phyloP scores from a whole-genome alignment of 2,329 filamentous ascomycete genomes.

The Penicillium sp. region DNA sequence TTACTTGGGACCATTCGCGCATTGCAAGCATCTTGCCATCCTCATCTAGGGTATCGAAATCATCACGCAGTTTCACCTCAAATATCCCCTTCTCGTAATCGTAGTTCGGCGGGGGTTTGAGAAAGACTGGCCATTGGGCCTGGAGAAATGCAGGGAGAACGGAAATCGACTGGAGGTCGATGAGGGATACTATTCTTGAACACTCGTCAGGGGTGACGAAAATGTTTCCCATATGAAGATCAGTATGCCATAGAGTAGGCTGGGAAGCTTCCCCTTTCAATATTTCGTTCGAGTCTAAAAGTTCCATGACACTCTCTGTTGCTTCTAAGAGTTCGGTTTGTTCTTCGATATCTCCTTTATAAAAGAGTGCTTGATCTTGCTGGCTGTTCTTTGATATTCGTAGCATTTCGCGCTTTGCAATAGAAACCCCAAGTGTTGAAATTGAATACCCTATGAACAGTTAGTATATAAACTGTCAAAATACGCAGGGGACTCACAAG shows the following conservation, averaged over 20 bases:
- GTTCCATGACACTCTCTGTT: slow-evolving; percentile 10
- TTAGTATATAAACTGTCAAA: slow-evolving; percentile 7
- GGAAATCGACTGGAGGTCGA: slow-evolving; percentile 26
- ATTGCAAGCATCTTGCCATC: slow-evolving; percentile 14
- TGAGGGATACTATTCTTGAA: slow-evolving; percentile 20
- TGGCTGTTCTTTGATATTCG: slow-evolving; percentile 8
- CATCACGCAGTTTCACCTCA: slow-evolving; percentile 12
- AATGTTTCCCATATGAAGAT: slow-evolving; percentile 34
- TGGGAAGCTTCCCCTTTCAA: slow-evolving; percentile 5
- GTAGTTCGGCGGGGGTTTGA: slow-evolving; percentile 20
- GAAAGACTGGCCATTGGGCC: slow-evolving; percentile 25
- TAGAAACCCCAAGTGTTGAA: slow-evolving; percentile 12
- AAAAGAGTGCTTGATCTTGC: background rate
- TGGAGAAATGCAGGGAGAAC: slow-evolving; percentile 29
- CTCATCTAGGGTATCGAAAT: slow-evolving; percentile 16
- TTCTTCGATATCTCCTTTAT: slow-evolving; percentile 12
- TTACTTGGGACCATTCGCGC: slow-evolving; percentile 17
- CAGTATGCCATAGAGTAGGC: slow-evolving; percentile 24
- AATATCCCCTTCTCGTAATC: slow-evolving; percentile 19
- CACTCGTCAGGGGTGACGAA: slow-evolving; percentile 15
- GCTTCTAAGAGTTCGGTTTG: slow-evolving; percentile 11
- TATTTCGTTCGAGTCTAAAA: slow-evolving; percentile 14
- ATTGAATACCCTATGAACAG: slow-evolving; percentile 15
- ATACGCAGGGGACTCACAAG: slow-evolving; percentile 9
- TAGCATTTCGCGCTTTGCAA: slow-evolving; percentile 16